phyloP scores from a whole-genome alignment of 163 green algal species.

The Volvox carteri region DNA sequence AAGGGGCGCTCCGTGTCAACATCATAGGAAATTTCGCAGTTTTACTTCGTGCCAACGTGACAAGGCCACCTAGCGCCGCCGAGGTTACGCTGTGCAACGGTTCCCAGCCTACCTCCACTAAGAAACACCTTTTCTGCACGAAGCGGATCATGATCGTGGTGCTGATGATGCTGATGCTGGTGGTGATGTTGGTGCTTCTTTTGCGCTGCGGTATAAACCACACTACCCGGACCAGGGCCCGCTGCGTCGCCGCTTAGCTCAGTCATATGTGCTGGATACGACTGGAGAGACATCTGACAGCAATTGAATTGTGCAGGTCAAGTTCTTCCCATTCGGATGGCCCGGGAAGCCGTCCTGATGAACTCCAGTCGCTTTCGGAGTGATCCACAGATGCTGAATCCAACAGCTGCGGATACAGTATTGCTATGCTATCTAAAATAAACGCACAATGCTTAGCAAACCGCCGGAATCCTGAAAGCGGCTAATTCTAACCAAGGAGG shows the following conservation, averaged over 20 bases:
- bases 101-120: slow-evolving; percentile 33
- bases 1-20: neutral
- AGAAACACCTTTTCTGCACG: slow-evolving; percentile 57
- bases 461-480: too few species aligned
- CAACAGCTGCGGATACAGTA: too few species aligned
- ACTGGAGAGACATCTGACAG: slow-evolving; percentile 17
- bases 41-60: neutral
- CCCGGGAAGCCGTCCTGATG: neutral
- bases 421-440: too few species aligned
- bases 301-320: neutral
- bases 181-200: slow-evolving; percentile 27
- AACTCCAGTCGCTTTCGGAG: neutral
- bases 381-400: neutral
- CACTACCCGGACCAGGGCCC: slow-evolving; percentile 8
- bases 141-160: neutral
- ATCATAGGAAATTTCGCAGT: neutral
- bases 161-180: slow-evolving; percentile 9
- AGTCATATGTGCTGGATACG: slow-evolving; percentile 16
- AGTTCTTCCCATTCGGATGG: neutral
- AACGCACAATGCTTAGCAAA: too few species aligned
- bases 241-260: slow-evolving; percentile 13
- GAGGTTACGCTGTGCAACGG: neutral
- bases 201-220: neutral
- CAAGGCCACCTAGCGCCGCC: neutral
- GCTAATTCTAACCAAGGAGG: too few species aligned